Percentiles rank a stretch among this genome's conserved stretches.
Conservation (phyloP, 2,329 filamentous ascomycete genomes). For the Didymella glomerata region DNA sequence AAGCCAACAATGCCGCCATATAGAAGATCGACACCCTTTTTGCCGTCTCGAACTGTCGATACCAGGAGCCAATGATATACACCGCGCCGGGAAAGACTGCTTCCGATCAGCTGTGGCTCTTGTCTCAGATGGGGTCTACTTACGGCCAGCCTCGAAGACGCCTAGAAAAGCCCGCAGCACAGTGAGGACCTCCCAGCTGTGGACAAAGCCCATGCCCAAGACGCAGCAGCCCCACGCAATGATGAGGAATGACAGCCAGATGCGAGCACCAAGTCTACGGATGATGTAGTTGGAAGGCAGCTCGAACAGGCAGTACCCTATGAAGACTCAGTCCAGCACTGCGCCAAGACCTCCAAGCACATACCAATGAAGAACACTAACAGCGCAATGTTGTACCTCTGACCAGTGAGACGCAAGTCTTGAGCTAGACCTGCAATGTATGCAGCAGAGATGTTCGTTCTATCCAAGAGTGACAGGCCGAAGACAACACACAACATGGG, state of each 20-base stretch:
- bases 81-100: conserved; percentile 36
- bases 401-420: conserved; percentile 27
- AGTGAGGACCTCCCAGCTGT: conserved; percentile 31
- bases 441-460: conserved; percentile 36
- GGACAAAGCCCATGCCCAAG: conserved; percentile 39
- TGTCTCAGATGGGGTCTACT: background rate
- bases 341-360: background rate
- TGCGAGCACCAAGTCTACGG: conserved; percentile 41
- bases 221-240: conserved; percentile 36
- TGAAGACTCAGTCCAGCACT: background rate
- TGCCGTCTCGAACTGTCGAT: conserved; percentile 38
- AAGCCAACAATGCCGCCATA: conserved; percentile 41
- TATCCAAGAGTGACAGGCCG: conserved; percentile 37
- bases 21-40: conserved; percentile 39
- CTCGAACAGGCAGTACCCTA: conserved; percentile 44
- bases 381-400: conserved; percentile 43
- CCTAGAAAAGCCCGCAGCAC: conserved; percentile 33
- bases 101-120: background rate
- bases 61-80: conserved; percentile 41
- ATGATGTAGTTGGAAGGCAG: conserved; percentile 45
- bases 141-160: conserved; percentile 38
- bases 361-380: conserved; percentile 43
- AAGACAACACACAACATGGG: conserved; percentile 48
- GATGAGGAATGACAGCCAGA: conserved; percentile 44
- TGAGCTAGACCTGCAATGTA: conserved; percentile 33